These are phyloP conservation scores for Salix koriyanagi DNA, from an alignment of 345 rosid species.

Conservation along the genomic window DNA sequence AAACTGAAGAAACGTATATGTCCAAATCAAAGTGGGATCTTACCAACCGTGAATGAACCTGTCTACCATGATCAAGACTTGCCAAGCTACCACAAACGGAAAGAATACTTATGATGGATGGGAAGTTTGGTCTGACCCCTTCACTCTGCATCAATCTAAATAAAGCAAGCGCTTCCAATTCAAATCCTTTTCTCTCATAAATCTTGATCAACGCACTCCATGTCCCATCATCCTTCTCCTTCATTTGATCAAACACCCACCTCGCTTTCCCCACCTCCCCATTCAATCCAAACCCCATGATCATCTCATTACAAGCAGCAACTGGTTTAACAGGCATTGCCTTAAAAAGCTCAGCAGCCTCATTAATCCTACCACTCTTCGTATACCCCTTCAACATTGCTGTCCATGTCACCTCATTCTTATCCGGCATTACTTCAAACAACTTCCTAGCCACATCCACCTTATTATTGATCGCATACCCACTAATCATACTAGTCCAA, in stretches of 20 bases:
- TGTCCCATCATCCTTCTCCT: conserved; percentile 55
- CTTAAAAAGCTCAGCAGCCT: conserved; percentile 55
- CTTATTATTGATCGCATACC: conserved; percentile 53
- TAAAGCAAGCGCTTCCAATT: conserved; percentile 59
- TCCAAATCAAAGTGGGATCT: conserved; percentile 58
- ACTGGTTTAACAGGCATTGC: conserved; percentile 59
- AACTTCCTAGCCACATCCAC: conserved; percentile 81
- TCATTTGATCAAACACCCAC: conserved; percentile 48
- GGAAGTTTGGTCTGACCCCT: conserved; percentile 52
- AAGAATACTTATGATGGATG: conserved; percentile 62
- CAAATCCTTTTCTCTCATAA: conserved; percentile 64
- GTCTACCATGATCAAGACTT: conserved; percentile 62
- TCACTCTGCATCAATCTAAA: conserved; percentile 57
- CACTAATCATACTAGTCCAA: conserved; percentile 75
- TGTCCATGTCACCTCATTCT: conserved; percentile 77
- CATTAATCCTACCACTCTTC: conserved; percentile 53
- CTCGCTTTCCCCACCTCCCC: conserved; percentile 59
- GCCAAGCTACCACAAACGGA: conserved; percentile 68
- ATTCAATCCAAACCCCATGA: conserved; percentile 51
- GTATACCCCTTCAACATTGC: conserved; percentile 81
- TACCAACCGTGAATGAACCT: conserved; percentile 65
- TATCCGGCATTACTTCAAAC: conserved; percentile 80
- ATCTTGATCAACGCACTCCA: conserved; percentile 73
- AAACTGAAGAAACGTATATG: conserved; percentile 69
- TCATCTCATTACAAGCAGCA: conserved; percentile 65